These are phyloP conservation scores for Biancaea sappan DNA, from an alignment of 306 rosid genomes.

Conservation along the genomic window DNA sequence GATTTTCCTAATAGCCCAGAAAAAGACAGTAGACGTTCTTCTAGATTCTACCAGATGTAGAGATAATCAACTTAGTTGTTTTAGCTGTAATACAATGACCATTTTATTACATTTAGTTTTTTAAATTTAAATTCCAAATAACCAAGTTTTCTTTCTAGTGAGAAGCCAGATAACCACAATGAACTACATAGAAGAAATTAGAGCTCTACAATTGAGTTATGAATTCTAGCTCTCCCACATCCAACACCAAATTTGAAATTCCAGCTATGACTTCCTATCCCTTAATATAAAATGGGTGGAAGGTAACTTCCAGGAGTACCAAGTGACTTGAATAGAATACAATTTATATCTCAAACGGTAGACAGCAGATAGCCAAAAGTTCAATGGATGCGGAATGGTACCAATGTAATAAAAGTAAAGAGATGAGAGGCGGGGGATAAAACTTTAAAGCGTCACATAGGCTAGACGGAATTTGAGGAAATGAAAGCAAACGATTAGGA, in stretches of 20 bases:
- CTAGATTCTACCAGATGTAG: background rate
- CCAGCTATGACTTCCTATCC: conserved; percentile 16
- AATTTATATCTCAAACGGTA: conserved; percentile 7
- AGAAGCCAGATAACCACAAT: background rate
- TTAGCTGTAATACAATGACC: background rate
- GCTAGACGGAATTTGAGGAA: background rate
- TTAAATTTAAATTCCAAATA: conserved; percentile 4
- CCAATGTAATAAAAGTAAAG: background rate
- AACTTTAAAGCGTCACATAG: background rate
- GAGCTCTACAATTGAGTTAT: background rate
- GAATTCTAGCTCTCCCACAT: background rate
- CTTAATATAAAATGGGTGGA: background rate
- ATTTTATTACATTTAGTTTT: background rate
- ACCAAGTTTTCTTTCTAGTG: background rate
- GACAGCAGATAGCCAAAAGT: conserved; percentile 16
- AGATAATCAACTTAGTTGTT: background rate
- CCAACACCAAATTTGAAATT: background rate
- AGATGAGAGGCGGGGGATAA: background rate
- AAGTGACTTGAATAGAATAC: conserved; percentile 13
- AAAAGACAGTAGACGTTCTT: conserved; percentile 9
- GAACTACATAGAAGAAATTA: background rate
- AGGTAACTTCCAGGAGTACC: background rate
- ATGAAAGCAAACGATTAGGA: background rate
- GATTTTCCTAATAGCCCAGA: conserved; percentile 9
- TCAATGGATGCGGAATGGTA: background rate